These are phyloP conservation scores for Kwoniella shandongensis DNA, from an alignment of 768 basidiomycete species.

Conservation along the genomic window DNA sequence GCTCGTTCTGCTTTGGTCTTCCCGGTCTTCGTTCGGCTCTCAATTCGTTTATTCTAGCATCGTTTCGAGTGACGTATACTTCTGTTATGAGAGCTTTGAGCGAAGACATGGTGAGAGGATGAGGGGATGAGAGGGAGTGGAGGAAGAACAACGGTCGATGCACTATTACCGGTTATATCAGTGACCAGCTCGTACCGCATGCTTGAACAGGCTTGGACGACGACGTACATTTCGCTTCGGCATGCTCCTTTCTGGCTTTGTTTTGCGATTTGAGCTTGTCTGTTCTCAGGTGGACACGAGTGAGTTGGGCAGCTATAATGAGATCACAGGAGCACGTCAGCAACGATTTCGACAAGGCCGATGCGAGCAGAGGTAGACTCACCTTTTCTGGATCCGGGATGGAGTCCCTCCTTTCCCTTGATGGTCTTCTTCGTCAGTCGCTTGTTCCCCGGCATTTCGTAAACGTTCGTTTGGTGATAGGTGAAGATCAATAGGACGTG, in stretches of 20 bases:
- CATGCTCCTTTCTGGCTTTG: constrained; percentile 30
- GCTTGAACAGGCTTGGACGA: neutral
- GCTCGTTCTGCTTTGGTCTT: constrained; percentile 48
- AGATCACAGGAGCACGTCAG: neutral
- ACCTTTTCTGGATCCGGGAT: constrained; percentile 53
- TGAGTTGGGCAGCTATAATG: constrained; percentile 49
- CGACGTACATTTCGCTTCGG: constrained; percentile 33
- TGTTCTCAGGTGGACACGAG: constrained; percentile 49
- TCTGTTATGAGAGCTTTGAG: constrained; percentile 45
- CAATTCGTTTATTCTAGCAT: constrained; percentile 42
- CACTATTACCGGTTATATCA: constrained; percentile 28
- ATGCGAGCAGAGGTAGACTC: neutral
- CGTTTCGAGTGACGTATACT: constrained; percentile 50
- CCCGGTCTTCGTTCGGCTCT: constrained; percentile 45
- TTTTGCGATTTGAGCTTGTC: constrained; percentile 46
- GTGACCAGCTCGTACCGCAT: neutral
- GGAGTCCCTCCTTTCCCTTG: constrained; percentile 53
- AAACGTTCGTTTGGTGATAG: too few relatives aligned
- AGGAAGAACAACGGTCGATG: constrained; percentile 52
- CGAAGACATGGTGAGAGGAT: constrained; percentile 39
- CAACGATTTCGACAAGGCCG: neutral
- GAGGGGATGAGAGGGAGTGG: constrained; percentile 44
- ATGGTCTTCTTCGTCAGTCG: constrained; percentile 51
- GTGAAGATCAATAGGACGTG: too few relatives aligned
- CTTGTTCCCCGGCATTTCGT: constrained; percentile 52